These are phyloP conservation scores for Suillus hirtellus DNA, from an alignment of 768 basidiomycete species.

Conservation along the genomic window DNA sequence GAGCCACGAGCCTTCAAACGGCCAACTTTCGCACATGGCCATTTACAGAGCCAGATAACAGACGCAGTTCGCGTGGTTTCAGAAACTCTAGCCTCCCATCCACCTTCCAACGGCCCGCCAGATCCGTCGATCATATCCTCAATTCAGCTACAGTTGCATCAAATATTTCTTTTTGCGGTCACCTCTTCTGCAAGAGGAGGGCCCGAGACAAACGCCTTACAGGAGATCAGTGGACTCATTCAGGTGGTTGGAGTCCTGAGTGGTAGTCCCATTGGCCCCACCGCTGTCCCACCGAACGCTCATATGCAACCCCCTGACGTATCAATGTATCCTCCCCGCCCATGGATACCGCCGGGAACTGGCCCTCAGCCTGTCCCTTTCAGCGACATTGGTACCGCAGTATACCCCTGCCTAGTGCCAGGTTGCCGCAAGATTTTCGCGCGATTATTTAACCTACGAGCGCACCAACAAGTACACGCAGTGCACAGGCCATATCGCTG, in stretches of 20 bases:
- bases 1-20: constrained; percentile 43
- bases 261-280: constrained; percentile 64
- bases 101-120: constrained; percentile 41
- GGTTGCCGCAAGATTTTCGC: constrained; percentile 71
- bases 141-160: constrained; percentile 71
- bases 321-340: constrained; percentile 34
- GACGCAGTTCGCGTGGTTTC: constrained; percentile 62
- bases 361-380: constrained; percentile 28
- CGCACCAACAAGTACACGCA: constrained; percentile 69
- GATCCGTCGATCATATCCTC: constrained; percentile 65
- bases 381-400: constrained; percentile 66
- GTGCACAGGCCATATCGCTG: constrained; percentile 68
- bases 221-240: constrained; percentile 79
- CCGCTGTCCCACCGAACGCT: constrained; percentile 37
- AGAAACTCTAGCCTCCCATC: constrained; percentile 44
- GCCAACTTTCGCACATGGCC: constrained; percentile 43
- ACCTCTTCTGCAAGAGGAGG: constrained; percentile 62
- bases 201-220: constrained; percentile 55
- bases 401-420: constrained; percentile 74
- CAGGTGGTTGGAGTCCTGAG: constrained; percentile 82
- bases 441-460: constrained; percentile 66
- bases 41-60: constrained; percentile 55
- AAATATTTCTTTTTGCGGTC: constrained; percentile 76
- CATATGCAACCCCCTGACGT: constrained; percentile 26
- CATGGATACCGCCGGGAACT: constrained; percentile 29